A percentile compares a stretch with the other conserved stretches of the same genome.
These are phyloP conservation scores for Epichloe brachyelytri DNA, from an alignment of 2,329 filamentous ascomycete species.

Conservation along the genomic window DNA sequence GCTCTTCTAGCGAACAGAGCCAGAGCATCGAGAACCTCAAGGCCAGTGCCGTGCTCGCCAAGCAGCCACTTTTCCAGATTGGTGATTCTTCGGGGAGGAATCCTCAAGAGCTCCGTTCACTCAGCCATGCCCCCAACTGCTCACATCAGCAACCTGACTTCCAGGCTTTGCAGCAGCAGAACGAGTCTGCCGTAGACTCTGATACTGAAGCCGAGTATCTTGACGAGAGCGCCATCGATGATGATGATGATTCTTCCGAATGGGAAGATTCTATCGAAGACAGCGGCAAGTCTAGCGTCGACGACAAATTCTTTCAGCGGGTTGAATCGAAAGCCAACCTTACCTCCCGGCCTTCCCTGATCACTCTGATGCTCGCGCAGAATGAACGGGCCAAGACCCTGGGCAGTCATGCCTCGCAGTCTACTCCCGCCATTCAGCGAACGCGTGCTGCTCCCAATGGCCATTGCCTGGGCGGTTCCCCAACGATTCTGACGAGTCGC, in stretches of 20 bases:
- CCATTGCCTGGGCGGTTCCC: slow-evolving; percentile 33
- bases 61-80: slow-evolving; percentile 36
- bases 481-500: slow-evolving; percentile 49
- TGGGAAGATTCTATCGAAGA: slow-evolving; percentile 62
- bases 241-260: slow-evolving; percentile 50
- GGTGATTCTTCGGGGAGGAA: slow-evolving; percentile 61
- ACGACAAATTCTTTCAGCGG: slow-evolving; percentile 76
- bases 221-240: slow-evolving; percentile 72
- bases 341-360: slow-evolving; percentile 72
- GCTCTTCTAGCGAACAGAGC: slow-evolving; percentile 53
- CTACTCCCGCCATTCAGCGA: slow-evolving; percentile 56
- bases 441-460: slow-evolving; percentile 36
- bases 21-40: slow-evolving; percentile 31
- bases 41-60: slow-evolving; percentile 17
- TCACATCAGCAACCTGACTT: slow-evolving; percentile 66
- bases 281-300: slow-evolving; percentile 69
- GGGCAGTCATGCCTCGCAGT: slow-evolving; percentile 53
- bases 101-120: slow-evolving; percentile 46
- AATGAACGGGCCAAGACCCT: slow-evolving; percentile 58
- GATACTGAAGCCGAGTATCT: slow-evolving; percentile 49
- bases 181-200: slow-evolving; percentile 20
- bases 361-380: slow-evolving; percentile 77
- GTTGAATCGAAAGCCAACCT: slow-evolving; percentile 81
- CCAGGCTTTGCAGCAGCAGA: slow-evolving; percentile 48
- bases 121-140: slow-evolving; percentile 34